Base-by-base conservation (phyloP, 345 rosid species). In the Eutrema yunnanense region DNA sequence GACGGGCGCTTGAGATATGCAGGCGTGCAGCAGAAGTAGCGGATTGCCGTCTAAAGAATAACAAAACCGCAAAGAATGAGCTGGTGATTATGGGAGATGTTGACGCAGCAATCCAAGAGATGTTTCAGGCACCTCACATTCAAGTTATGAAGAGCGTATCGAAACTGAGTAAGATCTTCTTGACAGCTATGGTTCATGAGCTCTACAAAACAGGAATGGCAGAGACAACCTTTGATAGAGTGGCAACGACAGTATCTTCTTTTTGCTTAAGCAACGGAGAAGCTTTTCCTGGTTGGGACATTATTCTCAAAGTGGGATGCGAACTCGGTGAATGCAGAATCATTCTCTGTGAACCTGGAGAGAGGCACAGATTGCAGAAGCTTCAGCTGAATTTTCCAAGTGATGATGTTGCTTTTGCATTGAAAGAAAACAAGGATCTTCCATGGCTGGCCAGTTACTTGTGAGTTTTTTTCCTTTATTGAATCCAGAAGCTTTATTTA, bases 81-180 rank as follows among this genome's bases (percentile, higher is more conserved):
- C 79, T 89, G 44, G 93, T 88, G 81, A 81, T 84, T 27, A 91
- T 92, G 90, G 75, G 81, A 52, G 96, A 88, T 61, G 90, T 91
- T 74, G 96, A 94, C 76, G 85, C 93, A 43, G 97, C 98, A 22
- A 92, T 89, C 61, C 91, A 94, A 75, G 98, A 91, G 72, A 91
- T 94, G 97, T 91, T 94, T 75, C 98, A 92, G 73, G 95, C 97
- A 56, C 98, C 98, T 78, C 97, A 94, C 82, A 84, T 94, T 76
- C 97, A 88, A 84, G 97, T 94, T 22, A 91, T 94, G 90, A 91
- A 81, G 82, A 83, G 78, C 63, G 74, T 85, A 52, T 84, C 97
- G 3, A 89, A 79, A 62, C 76, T 89, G 8, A 78, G 92, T 77
- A 94, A 91, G 82, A 89, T 94, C 26, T 91, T 87, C 82, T 84